Conservation (phyloP, 768 basidiomycete species). For the Lactarius tabidus region DNA sequence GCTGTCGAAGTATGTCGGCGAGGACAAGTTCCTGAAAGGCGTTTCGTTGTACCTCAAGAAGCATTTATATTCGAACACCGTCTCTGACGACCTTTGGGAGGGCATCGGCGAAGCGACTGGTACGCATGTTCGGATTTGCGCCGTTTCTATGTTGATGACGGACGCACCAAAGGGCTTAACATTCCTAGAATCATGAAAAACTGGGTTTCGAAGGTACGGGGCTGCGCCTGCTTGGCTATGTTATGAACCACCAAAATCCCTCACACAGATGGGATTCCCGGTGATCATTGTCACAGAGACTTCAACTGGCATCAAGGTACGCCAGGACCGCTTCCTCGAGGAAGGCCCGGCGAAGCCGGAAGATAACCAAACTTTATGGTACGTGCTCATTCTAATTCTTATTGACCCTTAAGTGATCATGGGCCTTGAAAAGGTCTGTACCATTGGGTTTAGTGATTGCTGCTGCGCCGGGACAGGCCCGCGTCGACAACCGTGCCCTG, state of each 20-base stretch:
- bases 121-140: slow-evolving; percentile 21
- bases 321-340: slow-evolving; percentile 90
- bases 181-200: slow-evolving; percentile 81
- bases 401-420: neutral
- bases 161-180: slow-evolving; percentile 47
- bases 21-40: slow-evolving; percentile 82
- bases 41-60: slow-evolving; percentile 91
- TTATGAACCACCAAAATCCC: neutral
- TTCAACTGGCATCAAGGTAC: slow-evolving; percentile 64
- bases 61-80: slow-evolving; percentile 79
- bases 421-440: slow-evolving; percentile 56
- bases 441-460: slow-evolving; percentile 71
- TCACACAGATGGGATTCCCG: slow-evolving; percentile 70
- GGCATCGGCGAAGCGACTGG: slow-evolving; percentile 76
- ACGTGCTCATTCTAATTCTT: neutral
- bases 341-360: slow-evolving; percentile 72
- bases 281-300: slow-evolving; percentile 83
- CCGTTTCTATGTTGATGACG: neutral
- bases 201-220: slow-evolving; percentile 76
- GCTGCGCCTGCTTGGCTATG: neutral
- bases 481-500: slow-evolving; percentile 57
- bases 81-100: slow-evolving; percentile 83
- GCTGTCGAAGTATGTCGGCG: slow-evolving; percentile 84
- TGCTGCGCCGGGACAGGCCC: slow-evolving; percentile 52
- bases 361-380: slow-evolving; percentile 90